Conservation (phyloP, 345 rosid genomes). For the Corchorus olitorius region DNA sequence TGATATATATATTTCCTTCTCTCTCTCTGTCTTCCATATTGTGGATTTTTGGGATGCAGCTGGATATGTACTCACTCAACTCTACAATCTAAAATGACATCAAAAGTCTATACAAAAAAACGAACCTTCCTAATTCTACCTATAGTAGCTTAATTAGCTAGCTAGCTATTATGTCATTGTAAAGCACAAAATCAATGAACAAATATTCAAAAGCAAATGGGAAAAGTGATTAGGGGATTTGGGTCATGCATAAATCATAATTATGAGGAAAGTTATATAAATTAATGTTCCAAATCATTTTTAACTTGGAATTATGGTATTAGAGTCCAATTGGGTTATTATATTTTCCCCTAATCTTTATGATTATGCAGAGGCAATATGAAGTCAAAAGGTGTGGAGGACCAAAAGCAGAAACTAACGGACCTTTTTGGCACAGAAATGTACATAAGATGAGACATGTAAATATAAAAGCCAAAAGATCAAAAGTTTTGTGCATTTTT, state of each 20-base stretch:
- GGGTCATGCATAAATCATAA: too few relatives aligned
- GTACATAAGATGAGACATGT: slow-evolving; percentile 13
- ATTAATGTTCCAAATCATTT: background rate
- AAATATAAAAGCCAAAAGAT: background rate
- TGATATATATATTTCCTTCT: background rate
- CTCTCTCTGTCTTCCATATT: background rate
- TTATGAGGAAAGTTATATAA: background rate
- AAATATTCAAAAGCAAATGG: background rate
- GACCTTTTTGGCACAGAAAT: background rate
- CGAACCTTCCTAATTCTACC: background rate
- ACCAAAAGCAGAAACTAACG: background rate
- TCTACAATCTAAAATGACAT: background rate
- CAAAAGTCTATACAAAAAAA: background rate
- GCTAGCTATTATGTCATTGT: background rate
- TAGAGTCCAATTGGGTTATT: background rate
- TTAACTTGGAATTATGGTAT: background rate
- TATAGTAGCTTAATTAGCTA: background rate
- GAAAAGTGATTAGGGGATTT: background rate
- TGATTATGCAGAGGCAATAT: background rate
- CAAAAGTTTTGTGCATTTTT: background rate
- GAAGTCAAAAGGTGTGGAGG: background rate
- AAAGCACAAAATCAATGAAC: background rate
- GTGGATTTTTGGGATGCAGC: slow-evolving; percentile 12
- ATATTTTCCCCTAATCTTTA: background rate
- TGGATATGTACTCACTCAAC: background rate